Evolutionary conservation across 352 stramenopile species (phyloP), one percentile per base, ranked within the genome.

Genomic region (Phytophthora sp.): DNA sequence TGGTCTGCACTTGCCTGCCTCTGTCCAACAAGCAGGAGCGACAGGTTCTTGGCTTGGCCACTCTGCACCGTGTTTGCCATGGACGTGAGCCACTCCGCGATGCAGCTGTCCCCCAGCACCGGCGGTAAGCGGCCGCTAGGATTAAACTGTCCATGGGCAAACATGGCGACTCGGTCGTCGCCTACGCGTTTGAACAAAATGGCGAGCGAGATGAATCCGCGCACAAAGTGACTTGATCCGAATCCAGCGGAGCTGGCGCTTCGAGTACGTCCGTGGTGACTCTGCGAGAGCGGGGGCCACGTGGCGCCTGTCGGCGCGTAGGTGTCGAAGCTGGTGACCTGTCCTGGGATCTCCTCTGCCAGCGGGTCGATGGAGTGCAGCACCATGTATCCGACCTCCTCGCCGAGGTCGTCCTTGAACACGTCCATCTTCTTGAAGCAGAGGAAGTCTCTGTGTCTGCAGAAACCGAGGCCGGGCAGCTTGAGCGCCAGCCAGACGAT

Each of bases 381-480:
- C 41, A 88, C 82, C 41, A 93, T 51, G 52, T 82, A 90, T 15
- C 82, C 84, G 35, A 91, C 58, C 12, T 91, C 82, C 39, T 89
- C 74, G n/a, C 80, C 78, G 5, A 80, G 44, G 31, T 89, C 80
- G 50, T 88, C 72, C 39, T 72, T 82, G 32, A 83, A 60, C 10
- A 60, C 30, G 37, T 87, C 79, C 80, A 89, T 90, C 70, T 92
- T 90, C 68, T 89, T 89, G 56, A 91, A 93, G 50, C 82, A 89
- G 27, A 91, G 54, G 41, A 93, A 87, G 61, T 93, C 84, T 3
- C 84, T 65, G 43, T 84, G 77, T 57, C 80, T 75, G 62, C 82
- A 89, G 10, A 93, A 58, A 17, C 78, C 81, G 9, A 86, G 65
- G 0, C 77, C 70, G 8, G 58, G 54, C 10, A 85, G 61, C 64